Conservation (phyloP, 441 rosid genomes). For the Flueggea neowawraea region DNA sequence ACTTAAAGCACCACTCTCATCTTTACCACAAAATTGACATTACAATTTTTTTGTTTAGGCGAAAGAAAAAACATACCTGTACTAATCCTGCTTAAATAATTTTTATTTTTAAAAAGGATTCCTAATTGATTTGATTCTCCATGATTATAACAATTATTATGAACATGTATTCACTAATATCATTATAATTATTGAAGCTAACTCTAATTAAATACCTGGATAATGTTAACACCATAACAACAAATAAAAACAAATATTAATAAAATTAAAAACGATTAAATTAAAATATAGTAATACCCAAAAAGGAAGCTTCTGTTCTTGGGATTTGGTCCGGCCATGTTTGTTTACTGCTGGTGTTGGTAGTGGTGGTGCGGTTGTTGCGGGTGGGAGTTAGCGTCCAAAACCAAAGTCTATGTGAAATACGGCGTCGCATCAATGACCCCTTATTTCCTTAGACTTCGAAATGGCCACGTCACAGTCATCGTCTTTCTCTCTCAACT, state of each 20-base stretch:
- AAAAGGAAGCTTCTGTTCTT: neutral
- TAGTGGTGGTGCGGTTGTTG: conserved; percentile 3
- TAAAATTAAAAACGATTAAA: conserved; percentile 1
- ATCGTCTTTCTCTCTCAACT: neutral
- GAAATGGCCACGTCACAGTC: conserved; percentile 15
- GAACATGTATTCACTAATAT: no score
- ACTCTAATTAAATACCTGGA: no score
- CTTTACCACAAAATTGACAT: no score
- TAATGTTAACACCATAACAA: no score
- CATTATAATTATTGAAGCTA: no score
- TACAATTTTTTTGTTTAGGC: no score
- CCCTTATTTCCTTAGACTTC: conserved; percentile 46
- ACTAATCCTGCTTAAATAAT: no score
- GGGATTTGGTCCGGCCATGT: conserved; percentile 5
- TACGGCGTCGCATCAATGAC: conserved; percentile 44
- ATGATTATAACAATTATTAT: no score
- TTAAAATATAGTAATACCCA: neutral
- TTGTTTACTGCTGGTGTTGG: conserved; percentile 4
- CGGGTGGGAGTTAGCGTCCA: conserved; percentile 5
- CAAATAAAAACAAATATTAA: neutral
- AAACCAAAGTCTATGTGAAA: conserved; percentile 36
- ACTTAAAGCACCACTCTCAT: no score
- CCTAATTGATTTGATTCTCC: no score
- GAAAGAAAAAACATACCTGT: no score
- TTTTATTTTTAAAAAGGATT: no score